Conservation (phyloP, 2,329 filamentous ascomycete species). For the Phaeomoniella chlamydospora region DNA sequence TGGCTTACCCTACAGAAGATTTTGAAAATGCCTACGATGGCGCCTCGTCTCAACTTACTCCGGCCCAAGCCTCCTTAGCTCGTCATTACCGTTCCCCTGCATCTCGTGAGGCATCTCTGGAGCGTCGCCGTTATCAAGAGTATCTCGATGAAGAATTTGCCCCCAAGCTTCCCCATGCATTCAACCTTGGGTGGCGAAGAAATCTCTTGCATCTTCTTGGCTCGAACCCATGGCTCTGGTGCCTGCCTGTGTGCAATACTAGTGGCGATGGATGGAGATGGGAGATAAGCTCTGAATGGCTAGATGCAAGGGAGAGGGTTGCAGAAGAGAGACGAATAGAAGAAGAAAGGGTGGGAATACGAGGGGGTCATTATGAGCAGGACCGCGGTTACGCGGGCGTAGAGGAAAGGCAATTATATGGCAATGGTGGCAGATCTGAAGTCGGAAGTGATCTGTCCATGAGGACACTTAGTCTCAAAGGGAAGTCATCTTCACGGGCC, state of each 20-base stretch:
- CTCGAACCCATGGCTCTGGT: conserved; percentile 56
- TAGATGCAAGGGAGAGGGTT: conserved; percentile 53
- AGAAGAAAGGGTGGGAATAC: conserved; percentile 5
- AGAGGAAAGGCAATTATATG: conserved; percentile 2
- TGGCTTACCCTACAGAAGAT: background rate
- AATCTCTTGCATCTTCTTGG: conserved; percentile 80
- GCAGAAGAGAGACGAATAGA: conserved; percentile 15
- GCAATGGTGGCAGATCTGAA: background rate
- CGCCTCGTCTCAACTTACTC: conserved; percentile 4
- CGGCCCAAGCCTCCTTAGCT: conserved; percentile 33
- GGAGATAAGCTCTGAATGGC: conserved; percentile 72
- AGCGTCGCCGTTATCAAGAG: conserved; percentile 54
- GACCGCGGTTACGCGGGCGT: conserved; percentile 2
- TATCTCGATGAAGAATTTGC: conserved; percentile 88
- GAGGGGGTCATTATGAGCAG: conserved; percentile 2
- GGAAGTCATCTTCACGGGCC: conserved; percentile 1
- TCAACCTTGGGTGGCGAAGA: conserved; percentile 70
- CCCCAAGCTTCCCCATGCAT: conserved; percentile 78
- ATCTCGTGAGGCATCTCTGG: conserved; percentile 41
- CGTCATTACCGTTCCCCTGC: conserved; percentile 35
- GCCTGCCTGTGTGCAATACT: conserved; percentile 68
- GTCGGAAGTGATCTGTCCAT: background rate
- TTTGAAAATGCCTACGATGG: background rate
- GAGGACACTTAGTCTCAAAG: background rate
- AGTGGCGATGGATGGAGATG: conserved; percentile 88